These are phyloP conservation scores for Pichia paraexigua DNA, from an alignment of 805 yeast genomes.

Conservation along the genomic window DNA sequence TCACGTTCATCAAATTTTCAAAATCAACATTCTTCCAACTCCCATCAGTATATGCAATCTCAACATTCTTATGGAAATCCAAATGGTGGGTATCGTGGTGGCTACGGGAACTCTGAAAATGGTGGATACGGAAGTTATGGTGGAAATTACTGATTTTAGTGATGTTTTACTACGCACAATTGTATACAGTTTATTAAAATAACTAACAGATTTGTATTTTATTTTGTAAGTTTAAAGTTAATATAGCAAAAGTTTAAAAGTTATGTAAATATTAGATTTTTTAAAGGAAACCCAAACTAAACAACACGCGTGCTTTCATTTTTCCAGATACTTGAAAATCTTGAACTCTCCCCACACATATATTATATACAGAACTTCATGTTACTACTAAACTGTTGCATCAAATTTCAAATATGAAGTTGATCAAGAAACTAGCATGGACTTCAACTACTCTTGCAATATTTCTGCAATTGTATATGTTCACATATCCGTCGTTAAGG, in stretches of 20 bases:
- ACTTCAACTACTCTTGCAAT: conserved; percentile 34
- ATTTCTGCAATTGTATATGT: conserved; percentile 53
- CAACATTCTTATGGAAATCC: background rate
- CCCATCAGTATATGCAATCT: conserved; percentile 9
- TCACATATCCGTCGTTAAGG: conserved; percentile 64
- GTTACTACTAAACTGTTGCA: background rate
- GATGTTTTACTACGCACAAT: background rate
- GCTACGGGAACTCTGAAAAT: conserved; percentile 9
- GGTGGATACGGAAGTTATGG: conserved; percentile 6
- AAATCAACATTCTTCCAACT: background rate
- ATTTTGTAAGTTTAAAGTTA: background rate
- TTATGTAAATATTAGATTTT: background rate
- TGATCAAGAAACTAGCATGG: conserved; percentile 13
- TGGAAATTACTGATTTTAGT: background rate
- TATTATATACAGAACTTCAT: background rate
- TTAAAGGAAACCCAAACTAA: background rate
- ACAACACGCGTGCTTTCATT: background rate
- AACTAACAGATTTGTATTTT: background rate
- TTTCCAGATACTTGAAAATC: background rate
- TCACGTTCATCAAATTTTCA: background rate
- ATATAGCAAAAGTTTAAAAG: background rate
- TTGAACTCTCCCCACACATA: background rate
- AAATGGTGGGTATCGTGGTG: conserved; percentile 8
- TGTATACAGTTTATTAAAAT: background rate
- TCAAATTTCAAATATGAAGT: background rate